Evolutionary conservation across 2,329 filamentous ascomycete genomes (phyloP), one percentile per base, ranked within the genome.

Genomic region (Clarireedia paspali): DNA sequence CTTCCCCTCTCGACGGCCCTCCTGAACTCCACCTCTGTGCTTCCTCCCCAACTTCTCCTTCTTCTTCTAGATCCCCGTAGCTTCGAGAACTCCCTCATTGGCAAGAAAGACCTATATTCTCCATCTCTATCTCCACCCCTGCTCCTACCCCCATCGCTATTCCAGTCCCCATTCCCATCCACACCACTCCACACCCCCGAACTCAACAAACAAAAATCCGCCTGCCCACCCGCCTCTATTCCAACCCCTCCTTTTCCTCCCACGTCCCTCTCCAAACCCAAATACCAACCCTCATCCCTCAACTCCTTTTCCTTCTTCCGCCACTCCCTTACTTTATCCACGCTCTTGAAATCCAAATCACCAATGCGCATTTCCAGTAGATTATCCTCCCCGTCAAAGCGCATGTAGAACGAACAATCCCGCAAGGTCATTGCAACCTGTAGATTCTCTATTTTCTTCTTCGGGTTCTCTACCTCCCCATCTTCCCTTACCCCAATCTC

Each of bases 281-380:
- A 14, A 66, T 94, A 92, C 77, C 85, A 92, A 15, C 86, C 87
- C 12, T 78, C 82, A 1, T 81, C 72, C 48, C 88, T 80, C 56
- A 92, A 72, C 24, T 77, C 73, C 51, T 71, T 70, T 70, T 94
- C 88, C 46, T 80, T 77, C 15, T 74, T 71, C 58, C 76, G 76
- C 89, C 89, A 94, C 65, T 88, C 85, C 46, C 75, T 74, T 55
- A 83, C 75, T 69, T 92, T 91, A 0, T 73, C 72, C 7, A 80
- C 77, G 56, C 84, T 85, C 73, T 94, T 94, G 65, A 87, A 78
- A 70, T 94, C 89, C 45, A 92, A 77, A 66, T 94, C 89, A 1
- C 85, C 87, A 9, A 94, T 76, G 53, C 85, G 81, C 45, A 82
- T 76, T 55, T 81, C 75, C 6, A 83, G 53, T 6, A 63, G 60